Evolutionary conservation across 441 rosid species (phyloP), one percentile per base, ranked within the genome.

Genomic region (Gossypium davidsonii): DNA sequence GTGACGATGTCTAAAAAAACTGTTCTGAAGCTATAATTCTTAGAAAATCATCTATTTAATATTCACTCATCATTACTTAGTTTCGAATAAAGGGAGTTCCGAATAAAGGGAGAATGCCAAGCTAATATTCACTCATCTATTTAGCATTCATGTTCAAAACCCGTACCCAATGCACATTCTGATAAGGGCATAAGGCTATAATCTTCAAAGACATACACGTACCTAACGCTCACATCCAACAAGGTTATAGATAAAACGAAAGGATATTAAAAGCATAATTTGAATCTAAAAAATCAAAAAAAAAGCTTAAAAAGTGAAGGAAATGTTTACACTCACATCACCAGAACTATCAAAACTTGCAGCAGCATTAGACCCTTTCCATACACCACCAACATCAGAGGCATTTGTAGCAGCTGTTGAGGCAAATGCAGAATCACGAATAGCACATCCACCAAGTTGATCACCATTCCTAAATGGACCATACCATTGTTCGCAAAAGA

Each of bases 401-500:
- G 92, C 86, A 59, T 77, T 23, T 11, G 81, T 60, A 69, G 90
- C 74, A 70, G 87, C 80, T 46, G 93, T 86, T 34, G 97, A 84
- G 60, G 97, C 99, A 81, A 94, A 94, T 21, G 88, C 89, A 46
- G 96, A 82, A 83, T 88, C 94, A 17, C 89, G 83, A 23, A 89
- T 86, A 6, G 96, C 87, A 73, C 96, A 91, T 74, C 97, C 97
- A 46, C 97, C 98, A 1, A 90, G 80, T 74, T 91, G 93, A 37
- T 92, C 95, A 25, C 97, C 97, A 62, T 92, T 82, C 80, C 93
- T 86, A 81, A 86, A 94, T 5, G 96, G 94, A 56, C 99, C 97
- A 56, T 91, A 81, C 97, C 97, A 92, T 59, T 78, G 91, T 85
- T 94, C 96, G 12, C 88, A 61, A 62, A 89, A 94, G 31, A 92